A percentile compares a stretch with the other conserved stretches of the same genome.
phyloP scores from a whole-genome alignment of 305 asterid genomes.

The Fraxinus sp. region DNA sequence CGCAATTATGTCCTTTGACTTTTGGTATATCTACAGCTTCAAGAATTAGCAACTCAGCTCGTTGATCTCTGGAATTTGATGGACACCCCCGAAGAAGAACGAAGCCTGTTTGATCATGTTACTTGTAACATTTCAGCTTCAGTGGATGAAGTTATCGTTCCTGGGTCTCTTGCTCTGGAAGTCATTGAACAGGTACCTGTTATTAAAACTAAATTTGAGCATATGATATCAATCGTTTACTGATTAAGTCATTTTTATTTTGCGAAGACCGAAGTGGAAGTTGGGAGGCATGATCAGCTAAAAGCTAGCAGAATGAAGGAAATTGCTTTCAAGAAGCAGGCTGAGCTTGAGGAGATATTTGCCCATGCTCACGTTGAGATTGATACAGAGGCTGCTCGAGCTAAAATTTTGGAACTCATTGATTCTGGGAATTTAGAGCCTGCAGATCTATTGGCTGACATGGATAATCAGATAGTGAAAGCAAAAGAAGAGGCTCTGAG shows the following conservation, averaged over 20 bases:
- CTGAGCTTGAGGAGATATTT: conserved; percentile 86
- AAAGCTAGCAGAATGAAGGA: conserved; percentile 96
- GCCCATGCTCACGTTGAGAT: conserved; percentile 82
- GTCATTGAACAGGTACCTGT: conserved; percentile 40
- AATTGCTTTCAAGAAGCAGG: conserved; percentile 88
- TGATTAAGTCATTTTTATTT: background rate
- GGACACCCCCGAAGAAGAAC: conserved; percentile 50
- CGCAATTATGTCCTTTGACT: background rate
- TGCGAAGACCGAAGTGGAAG: conserved; percentile 48
- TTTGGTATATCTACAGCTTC: conserved; percentile 32
- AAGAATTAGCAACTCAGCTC: conserved; percentile 45
- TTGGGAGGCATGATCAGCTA: conserved; percentile 65
- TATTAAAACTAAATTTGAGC: background rate
- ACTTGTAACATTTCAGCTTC: conserved; percentile 48
- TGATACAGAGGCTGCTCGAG: conserved; percentile 79
- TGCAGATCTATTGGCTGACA: conserved; percentile 75
- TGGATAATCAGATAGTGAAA: conserved; percentile 78
- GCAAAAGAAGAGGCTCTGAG: conserved; percentile 90
- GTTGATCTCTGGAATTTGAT: conserved; percentile 55
- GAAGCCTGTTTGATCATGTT: conserved; percentile 44
- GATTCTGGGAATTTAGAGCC: conserved; percentile 87
- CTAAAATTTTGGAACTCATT: conserved; percentile 64
- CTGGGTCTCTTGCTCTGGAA: conserved; percentile 48
- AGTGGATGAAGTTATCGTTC: conserved; percentile 41
- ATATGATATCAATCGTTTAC: background rate